phyloP scores from a whole-genome alignment of 768 basidiomycete genomes.

The Lactifluus subvellereus region DNA sequence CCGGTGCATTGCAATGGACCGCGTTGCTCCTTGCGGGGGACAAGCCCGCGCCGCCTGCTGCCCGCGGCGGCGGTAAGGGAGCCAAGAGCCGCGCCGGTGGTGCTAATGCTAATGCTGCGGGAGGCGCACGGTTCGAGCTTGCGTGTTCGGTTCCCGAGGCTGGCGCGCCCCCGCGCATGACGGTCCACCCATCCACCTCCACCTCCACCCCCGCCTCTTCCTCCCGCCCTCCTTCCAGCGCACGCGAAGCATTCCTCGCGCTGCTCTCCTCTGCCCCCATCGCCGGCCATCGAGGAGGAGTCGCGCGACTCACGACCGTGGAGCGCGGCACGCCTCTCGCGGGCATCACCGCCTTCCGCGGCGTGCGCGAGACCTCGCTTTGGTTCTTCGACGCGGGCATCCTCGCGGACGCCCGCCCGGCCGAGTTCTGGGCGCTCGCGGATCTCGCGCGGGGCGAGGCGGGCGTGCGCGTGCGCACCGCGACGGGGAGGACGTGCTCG shows the following conservation, averaged over 20 bases:
- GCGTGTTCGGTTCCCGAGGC: constrained; percentile 26
- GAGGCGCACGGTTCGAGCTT: constrained; percentile 20
- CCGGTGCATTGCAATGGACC: constrained; percentile 60
- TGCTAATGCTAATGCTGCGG: neutral
- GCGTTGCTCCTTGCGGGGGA: constrained; percentile 58
- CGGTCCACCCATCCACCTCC: constrained; percentile 36
- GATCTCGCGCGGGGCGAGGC: constrained; percentile 47
- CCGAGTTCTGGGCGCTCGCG: constrained; percentile 66
- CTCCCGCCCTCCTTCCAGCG: constrained; percentile 35
- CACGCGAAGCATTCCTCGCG: constrained; percentile 8
- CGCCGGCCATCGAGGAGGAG: neutral
- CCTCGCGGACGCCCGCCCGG: constrained; percentile 71
- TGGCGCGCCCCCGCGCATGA: constrained; percentile 32
- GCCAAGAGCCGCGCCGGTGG: neutral
- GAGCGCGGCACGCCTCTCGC: constrained; percentile 38
- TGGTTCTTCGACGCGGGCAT: constrained; percentile 68
- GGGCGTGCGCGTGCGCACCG: constrained; percentile 45
- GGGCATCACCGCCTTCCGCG: constrained; percentile 62
- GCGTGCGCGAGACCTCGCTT: constrained; percentile 64
- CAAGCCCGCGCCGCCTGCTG: constrained; percentile 30
- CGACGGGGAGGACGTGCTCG: constrained; percentile 62
- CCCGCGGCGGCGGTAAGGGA: constrained; percentile 31
- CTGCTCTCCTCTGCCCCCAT: constrained; percentile 5
- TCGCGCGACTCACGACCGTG: neutral
- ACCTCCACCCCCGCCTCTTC: constrained; percentile 34